Evolutionary conservation across 2,329 filamentous ascomycete genomes (phyloP).

Genomic region (Aspergillus quadricinctus): DNA sequence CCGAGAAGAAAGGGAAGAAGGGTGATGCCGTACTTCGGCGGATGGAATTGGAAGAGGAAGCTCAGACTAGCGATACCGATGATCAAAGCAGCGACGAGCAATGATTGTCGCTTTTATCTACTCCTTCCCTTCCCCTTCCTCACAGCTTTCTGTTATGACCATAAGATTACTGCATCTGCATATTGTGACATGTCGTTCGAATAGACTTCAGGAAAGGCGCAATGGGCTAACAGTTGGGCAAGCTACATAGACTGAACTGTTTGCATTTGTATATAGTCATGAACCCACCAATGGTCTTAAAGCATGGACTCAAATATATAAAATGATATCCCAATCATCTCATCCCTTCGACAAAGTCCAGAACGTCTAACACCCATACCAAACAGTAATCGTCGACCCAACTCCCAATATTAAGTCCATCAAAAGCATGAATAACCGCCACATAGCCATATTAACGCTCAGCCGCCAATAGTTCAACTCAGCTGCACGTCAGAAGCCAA

Average conservation of each 20-base stretch:
- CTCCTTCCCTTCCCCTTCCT: background rate
- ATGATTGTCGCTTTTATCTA: background rate
- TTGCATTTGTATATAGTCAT: background rate
- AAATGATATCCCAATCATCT: background rate
- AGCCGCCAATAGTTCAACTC: background rate
- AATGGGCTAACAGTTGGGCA: background rate
- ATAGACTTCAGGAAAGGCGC: background rate
- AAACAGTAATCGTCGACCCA: background rate
- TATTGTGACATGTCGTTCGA: background rate
- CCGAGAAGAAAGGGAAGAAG: slow-evolving; percentile 41
- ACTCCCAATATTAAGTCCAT: background rate
- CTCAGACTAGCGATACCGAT: slow-evolving; percentile 32
- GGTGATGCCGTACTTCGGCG: slow-evolving; percentile 36
- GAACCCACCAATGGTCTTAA: background rate
- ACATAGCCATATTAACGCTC: background rate
- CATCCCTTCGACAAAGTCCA: background rate
- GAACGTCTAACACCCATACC: background rate
- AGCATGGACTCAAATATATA: background rate
- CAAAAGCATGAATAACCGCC: background rate
- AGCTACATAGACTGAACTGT: background rate
- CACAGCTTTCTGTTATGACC: background rate
- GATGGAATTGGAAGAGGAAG: slow-evolving; percentile 35
- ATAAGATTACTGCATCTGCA: background rate
- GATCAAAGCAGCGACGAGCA: slow-evolving; percentile 32
- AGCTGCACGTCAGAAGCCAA: background rate